These are phyloP conservation scores for Leucocoprinus leucothites DNA, from an alignment of 768 basidiomycete genomes.

Conservation along the genomic window DNA sequence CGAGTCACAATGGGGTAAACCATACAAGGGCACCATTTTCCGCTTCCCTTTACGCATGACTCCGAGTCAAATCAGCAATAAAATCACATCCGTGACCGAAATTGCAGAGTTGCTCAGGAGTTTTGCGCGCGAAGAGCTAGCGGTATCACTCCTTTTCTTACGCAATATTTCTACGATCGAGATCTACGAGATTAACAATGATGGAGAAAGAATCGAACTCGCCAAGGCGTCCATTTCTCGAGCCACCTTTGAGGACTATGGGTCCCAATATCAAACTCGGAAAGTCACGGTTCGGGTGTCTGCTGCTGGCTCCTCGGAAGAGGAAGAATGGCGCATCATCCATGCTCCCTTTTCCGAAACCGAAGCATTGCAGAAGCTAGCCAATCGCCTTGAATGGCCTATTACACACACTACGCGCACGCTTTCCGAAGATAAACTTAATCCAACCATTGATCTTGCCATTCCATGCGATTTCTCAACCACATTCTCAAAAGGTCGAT, in stretches of 20 bases:
- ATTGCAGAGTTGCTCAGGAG: slow-evolving; percentile 36
- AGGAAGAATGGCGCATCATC: slow-evolving; percentile 31
- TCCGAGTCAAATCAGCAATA: slow-evolving; percentile 31
- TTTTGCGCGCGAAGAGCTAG: slow-evolving; percentile 38
- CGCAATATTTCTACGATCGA: slow-evolving; percentile 36
- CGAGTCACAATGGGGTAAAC: slow-evolving; percentile 11
- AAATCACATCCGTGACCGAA: slow-evolving; percentile 26
- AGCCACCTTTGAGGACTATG: slow-evolving; percentile 13
- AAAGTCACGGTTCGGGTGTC: slow-evolving; percentile 15
- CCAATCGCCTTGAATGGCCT: slow-evolving; percentile 22
- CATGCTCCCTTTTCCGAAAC: slow-evolving; percentile 24
- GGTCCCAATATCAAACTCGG: background rate
- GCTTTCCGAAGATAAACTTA: slow-evolving; percentile 39
- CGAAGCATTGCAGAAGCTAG: slow-evolving; percentile 24
- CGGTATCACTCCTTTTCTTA: slow-evolving; percentile 40
- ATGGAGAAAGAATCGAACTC: slow-evolving; percentile 15
- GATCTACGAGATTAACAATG: slow-evolving; percentile 31
- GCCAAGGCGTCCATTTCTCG: slow-evolving; percentile 3
- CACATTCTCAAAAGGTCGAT: slow-evolving; percentile 25
- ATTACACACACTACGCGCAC: slow-evolving; percentile 14
- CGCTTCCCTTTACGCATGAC: slow-evolving; percentile 41
- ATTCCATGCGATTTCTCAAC: slow-evolving; percentile 22
- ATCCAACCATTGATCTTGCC: slow-evolving; percentile 36
- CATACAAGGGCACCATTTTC: slow-evolving; percentile 40
- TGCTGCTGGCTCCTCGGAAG: slow-evolving; percentile 4